These are phyloP conservation scores for Xanthoconium purpureum DNA, from an alignment of 768 basidiomycete species.

Conservation along the genomic window DNA sequence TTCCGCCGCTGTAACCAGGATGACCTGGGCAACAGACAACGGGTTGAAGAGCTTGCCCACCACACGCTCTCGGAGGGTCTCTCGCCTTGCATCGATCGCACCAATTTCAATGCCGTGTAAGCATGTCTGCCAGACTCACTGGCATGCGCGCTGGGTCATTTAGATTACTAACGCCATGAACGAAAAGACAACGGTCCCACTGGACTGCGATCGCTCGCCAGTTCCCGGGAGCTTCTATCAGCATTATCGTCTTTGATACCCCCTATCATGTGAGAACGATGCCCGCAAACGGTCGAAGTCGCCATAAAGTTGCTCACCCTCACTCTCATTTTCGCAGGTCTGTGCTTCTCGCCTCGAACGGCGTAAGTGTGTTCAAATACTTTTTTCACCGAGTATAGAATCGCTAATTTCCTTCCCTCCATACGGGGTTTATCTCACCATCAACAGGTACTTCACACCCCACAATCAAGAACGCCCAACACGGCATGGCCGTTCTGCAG, in stretches of 20 bases:
- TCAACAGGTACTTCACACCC: conserved; percentile 66
- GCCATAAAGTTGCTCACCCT: conserved; percentile 10
- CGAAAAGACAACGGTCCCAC: conserved; percentile 59
- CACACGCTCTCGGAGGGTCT: conserved; percentile 50
- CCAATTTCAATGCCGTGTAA: conserved; percentile 68
- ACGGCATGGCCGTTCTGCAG: conserved; percentile 58
- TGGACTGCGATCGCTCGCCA: conserved; percentile 74
- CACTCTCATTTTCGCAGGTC: conserved; percentile 39
- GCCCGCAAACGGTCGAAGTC: not conserved
- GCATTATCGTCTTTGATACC: conserved; percentile 77
- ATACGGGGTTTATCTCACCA: conserved; percentile 9
- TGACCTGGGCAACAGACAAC: conserved; percentile 63
- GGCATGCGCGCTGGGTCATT: not conserved
- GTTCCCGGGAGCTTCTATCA: conserved; percentile 59
- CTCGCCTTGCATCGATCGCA: conserved; percentile 78
- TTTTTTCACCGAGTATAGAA: conserved; percentile 4
- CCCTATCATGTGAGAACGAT: conserved; percentile 61
- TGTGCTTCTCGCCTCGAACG: conserved; percentile 58
- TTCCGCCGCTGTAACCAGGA: conserved; percentile 80
- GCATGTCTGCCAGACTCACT: conserved; percentile 20
- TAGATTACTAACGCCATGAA: not conserved
- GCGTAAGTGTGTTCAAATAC: conserved; percentile 43
- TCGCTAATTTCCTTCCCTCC: conserved; percentile 2
- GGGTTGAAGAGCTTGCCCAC: conserved; percentile 61
- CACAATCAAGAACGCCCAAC: conserved; percentile 62